Conservation (phyloP, 179 eudicot genomes). For the Beta macrorhiza region DNA sequence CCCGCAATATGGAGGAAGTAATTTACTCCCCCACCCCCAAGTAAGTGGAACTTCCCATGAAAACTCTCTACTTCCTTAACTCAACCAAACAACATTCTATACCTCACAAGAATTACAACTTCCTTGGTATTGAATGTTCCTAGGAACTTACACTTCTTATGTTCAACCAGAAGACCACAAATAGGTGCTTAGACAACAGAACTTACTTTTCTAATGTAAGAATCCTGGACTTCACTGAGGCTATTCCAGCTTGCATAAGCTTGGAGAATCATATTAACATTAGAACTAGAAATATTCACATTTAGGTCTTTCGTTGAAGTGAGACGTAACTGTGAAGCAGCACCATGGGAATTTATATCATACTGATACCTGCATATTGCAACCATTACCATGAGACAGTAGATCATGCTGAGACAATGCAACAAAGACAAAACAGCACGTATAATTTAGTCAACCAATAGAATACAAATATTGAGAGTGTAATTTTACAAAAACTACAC, state of each 20-base stretch:
- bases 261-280: constrained; percentile 88
- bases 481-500: neutral
- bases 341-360: constrained; percentile 72
- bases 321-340: constrained; percentile 87
- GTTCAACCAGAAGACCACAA: neutral
- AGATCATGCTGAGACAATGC: neutral
- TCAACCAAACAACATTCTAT: no score
- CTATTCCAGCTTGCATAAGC: constrained; percentile 98
- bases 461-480: neutral
- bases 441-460: neutral
- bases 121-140: no score
- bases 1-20: no score
- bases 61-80: no score
- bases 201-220: constrained; percentile 43
- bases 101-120: no score
- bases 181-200: constrained; percentile 8
- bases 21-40: no score
- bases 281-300: constrained; percentile 81
- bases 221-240: constrained; percentile 62
- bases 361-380: constrained; percentile 70
- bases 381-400: constrained; percentile 17
- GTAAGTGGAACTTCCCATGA: no score
- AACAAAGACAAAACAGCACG: neutral
- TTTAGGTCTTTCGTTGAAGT: constrained; percentile 83
- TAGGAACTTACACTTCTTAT: neutral